Base-by-base conservation (phyloP, 257 asterid genomes). In the Nicotiana paniculata region DNA sequence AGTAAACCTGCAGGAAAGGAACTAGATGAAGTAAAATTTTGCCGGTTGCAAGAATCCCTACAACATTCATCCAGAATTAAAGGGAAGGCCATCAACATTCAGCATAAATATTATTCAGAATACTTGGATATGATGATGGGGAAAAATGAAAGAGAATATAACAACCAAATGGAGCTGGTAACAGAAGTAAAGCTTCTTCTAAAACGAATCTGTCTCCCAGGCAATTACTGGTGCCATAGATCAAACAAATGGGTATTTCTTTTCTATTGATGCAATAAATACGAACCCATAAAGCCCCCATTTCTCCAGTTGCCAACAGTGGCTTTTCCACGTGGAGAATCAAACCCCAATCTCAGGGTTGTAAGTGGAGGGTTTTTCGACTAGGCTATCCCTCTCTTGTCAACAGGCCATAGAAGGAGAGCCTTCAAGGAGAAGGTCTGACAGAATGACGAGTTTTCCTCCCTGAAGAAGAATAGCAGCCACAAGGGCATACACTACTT, bases 1-100 rank as follows among this genome's bases (percentile, higher is more conserved):
- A 96, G 85, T 93, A 96, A 81, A 96, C 88, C 99, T 96, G 91
- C 81, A 88, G 54, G 82, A 84, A 84, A 58, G 79, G 82, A 82
- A 85, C 32, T 83, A 72, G 81, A 43, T 9, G 21, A 59, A 48
- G n/a, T 74, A 48, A 48, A 26, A 6, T 43, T 74, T 46, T 62
- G 81, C 77, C 62, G 62, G 28, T 58, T 74, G 79, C 15, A 7
- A 59, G 26, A 48, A 48, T 48, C 62, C 62, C 79, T 26, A 74
- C 39, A 48, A 26, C 79, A 74, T 74, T 48, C 62, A 74, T 46
- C 43, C 62, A 74, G 62, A 35, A 74, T 74, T 74, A 46, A 74
- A 13, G 79, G 26, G 79, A 74, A 74, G 62, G 13, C 79, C 79
- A 15, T 74, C 48, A 24, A 48, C 61, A 46, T 13, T 74, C 79